These are phyloP conservation scores for Themeda triandra DNA, from an alignment of 176 grass and related monocot species.

Conservation along the genomic window DNA sequence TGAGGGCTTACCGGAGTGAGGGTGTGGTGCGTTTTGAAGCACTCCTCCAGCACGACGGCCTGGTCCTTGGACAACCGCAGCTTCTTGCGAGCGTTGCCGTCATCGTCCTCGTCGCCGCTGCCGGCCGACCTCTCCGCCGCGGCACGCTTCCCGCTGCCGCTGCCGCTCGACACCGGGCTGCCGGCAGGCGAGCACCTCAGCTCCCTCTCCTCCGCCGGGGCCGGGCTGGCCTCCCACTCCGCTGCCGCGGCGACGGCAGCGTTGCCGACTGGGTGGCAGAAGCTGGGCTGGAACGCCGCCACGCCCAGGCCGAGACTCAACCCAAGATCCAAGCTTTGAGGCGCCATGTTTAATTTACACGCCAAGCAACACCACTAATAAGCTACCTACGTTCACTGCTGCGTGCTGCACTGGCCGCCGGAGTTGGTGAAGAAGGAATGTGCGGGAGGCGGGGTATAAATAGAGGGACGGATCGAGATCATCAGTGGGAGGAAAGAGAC, in stretches of 20 bases:
- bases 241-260: neutral
- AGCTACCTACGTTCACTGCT: neutral
- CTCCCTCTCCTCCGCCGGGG: constrained; percentile 32
- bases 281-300: constrained; percentile 26
- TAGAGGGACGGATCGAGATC: constrained; percentile 36
- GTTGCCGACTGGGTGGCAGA: constrained; percentile 14
- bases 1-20: constrained; percentile 58
- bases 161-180: constrained; percentile 69
- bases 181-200: constrained; percentile 42
- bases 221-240: constrained; percentile 24
- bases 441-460: constrained; percentile 31
- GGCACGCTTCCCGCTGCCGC: constrained; percentile 48
- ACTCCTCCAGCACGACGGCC: constrained; percentile 78
- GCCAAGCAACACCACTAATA: neutral
- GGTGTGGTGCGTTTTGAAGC: constrained; percentile 88
- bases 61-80: constrained; percentile 88
- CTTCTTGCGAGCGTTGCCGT: constrained; percentile 72
- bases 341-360: constrained; percentile 22
- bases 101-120: constrained; percentile 75
- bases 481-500: constrained; percentile 9
- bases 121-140: constrained; percentile 45
- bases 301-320: constrained; percentile 60
- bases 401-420: neutral
- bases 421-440: constrained; percentile 38
- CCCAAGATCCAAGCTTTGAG: constrained; percentile 52